A percentile compares a stretch with the other conserved stretches of the same genome.
Conservation (phyloP, 495 filamentous ascomycete genomes). For the Xylaria curta region DNA sequence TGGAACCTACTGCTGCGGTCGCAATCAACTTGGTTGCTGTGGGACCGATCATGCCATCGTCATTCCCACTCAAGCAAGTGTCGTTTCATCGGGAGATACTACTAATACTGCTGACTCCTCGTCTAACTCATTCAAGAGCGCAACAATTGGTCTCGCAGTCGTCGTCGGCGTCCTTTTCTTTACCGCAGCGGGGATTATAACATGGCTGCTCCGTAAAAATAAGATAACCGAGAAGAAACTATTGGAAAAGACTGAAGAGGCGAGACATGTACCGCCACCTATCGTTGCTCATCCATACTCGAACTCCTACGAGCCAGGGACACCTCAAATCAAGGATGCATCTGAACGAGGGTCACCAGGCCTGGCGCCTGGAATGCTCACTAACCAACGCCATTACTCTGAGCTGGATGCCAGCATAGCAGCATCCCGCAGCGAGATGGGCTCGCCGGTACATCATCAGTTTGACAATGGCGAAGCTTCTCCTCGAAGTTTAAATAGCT, state of each 20-base stretch:
- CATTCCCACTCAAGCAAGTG: slow-evolving; percentile 26
- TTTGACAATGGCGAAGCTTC: slow-evolving; percentile 6
- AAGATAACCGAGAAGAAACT: slow-evolving; percentile 15
- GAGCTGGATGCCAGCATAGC: slow-evolving; percentile 27
- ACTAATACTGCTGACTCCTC: not conserved
- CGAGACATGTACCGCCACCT: slow-evolving; percentile 8
- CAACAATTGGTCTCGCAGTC: slow-evolving; percentile 25
- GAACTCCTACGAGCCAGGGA: not conserved
- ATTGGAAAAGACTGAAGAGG: slow-evolving; percentile 7
- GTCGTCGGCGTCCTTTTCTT: slow-evolving; percentile 26
- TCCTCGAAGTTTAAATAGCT: slow-evolving; percentile 13
- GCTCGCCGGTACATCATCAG: slow-evolving; percentile 13
- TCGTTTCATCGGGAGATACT: slow-evolving; percentile 1
- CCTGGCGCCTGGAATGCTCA: not conserved
- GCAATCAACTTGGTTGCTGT: slow-evolving; percentile 38
- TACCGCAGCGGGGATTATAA: slow-evolving; percentile 16
- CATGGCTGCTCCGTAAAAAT: slow-evolving; percentile 22
- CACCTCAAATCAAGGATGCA: slow-evolving; percentile 7
- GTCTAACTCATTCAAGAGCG: slow-evolving; percentile 18
- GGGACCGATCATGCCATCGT: slow-evolving; percentile 33
- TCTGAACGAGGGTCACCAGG: slow-evolving; percentile 14
- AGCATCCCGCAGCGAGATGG: slow-evolving; percentile 23
- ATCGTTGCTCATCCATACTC: not conserved
- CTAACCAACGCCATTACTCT: slow-evolving; percentile 18
- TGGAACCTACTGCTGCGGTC: slow-evolving; percentile 37